Evolutionary conservation across 192 early-diverging fungal genomes (phyloP).

Genomic region (Gryganskiella cystojenkinii): DNA sequence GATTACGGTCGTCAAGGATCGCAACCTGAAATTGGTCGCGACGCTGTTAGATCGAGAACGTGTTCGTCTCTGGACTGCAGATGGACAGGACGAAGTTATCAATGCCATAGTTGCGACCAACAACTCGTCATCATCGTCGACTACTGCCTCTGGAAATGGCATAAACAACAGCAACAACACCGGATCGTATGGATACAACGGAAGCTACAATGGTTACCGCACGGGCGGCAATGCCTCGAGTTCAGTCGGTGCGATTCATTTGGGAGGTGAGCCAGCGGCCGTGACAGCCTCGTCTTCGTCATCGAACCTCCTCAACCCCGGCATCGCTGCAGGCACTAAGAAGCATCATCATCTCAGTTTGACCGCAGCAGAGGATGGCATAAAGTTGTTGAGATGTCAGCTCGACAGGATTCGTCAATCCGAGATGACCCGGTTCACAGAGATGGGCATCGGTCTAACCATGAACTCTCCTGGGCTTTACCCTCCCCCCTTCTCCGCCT

Average conservation of each 20-base stretch:
- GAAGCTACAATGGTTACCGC: background rate
- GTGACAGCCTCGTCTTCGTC: background rate
- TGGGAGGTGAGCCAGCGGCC: conserved; percentile 5
- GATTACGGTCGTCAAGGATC: conserved; percentile 55
- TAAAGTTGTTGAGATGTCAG: conserved; percentile 47
- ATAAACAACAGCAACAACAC: background rate
- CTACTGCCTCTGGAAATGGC: background rate
- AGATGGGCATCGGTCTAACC: conserved; percentile 45
- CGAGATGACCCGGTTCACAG: conserved; percentile 48
- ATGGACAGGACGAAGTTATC: conserved; percentile 49
- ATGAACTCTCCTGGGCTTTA: conserved; percentile 39
- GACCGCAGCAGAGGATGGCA: conserved; percentile 44
- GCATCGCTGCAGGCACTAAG: conserved; percentile 31
- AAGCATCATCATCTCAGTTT: conserved; percentile 49
- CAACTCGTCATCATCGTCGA: too few relatives aligned
- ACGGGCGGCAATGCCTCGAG: background rate
- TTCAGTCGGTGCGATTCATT: conserved; percentile 15
- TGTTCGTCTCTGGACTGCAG: conserved; percentile 51
- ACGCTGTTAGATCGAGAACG: conserved; percentile 53
- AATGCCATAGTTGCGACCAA: conserved; percentile 30
- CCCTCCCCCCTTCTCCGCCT: background rate
- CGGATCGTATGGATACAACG: background rate
- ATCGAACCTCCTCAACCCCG: conserved; percentile 4
- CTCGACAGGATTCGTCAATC: conserved; percentile 46
- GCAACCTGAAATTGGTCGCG: conserved; percentile 42